Base-by-base conservation (phyloP, 164 flowering plant species). In the Tetrastigma voinierianum region DNA sequence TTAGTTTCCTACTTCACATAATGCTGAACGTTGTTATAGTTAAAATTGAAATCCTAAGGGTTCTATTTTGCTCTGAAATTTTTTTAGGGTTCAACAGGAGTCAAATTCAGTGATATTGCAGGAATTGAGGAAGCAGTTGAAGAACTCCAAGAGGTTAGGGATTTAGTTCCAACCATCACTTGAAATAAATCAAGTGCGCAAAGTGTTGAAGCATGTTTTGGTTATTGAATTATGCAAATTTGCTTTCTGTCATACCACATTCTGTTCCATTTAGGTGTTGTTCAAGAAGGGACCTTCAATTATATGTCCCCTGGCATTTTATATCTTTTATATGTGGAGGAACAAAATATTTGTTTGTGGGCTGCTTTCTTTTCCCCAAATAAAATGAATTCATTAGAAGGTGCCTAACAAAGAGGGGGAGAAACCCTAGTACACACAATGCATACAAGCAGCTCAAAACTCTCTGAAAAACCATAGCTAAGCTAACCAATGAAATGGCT, bases 81-180 rank as follows among this genome's bases (percentile, higher is more conserved):
- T 44, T 58, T 51, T 52, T 71, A 94, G 97, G 98, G 98, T 72
- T 90, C 97, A 70, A 94, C 98, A 32, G 97, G 98, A 59, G 95
- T 94, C 65, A 81, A 72, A 58, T 94, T 94, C 74, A 58, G 67
- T 67, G 97, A 91, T 76, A 90, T 94, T 46, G 98, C 98, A 8
- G 98, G 98, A 65, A 94, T 94, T 70, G 97, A 94, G 61, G 95
- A 90, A 80, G 98, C 98, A 62, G 98, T 94, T 7, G 97, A 94
- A 68, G 98, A 94, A 79, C 91, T 94, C 64, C 95, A 86, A 65
- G 98, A 94, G 96, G 98, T 91, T 67, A 60, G 62, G 11, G 51
- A 45, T 67, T 18, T 62, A 14, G 3, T 20, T 48, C 18, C 24
- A 10, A 4, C 17, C n/a, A 24, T 58, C 46, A 12, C 24, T 44